These are phyloP conservation scores for Penicillium rolfsii DNA, from an alignment of 2,329 filamentous ascomycete species.

Conservation along the genomic window DNA sequence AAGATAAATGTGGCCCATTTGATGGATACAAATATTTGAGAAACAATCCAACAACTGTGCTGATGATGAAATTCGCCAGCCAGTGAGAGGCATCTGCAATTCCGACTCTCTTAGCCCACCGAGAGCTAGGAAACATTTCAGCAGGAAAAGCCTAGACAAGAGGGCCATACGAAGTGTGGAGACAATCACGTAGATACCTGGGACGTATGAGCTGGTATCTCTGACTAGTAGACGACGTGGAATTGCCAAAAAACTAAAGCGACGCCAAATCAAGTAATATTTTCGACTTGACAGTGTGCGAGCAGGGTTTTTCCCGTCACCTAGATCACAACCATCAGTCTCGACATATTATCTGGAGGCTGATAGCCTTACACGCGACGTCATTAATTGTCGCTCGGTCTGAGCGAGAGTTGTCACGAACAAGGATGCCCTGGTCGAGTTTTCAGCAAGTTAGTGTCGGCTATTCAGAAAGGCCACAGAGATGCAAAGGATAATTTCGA, in stretches of 20 bases:
- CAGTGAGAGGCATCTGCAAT: not conserved
- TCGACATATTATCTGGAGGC: not conserved
- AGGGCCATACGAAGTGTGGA: too few relatives aligned
- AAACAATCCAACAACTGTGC: slow-evolving; percentile 1
- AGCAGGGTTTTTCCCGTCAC: slow-evolving; percentile 13
- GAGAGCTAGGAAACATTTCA: too few relatives aligned
- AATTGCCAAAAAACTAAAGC: too few relatives aligned
- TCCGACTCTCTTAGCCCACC: too few relatives aligned
- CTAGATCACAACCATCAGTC: not conserved
- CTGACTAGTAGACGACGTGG: too few relatives aligned
- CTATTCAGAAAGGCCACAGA: not conserved
- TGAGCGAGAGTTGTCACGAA: not conserved
- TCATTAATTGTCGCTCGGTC: slow-evolving; percentile 4
- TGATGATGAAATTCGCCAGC: slow-evolving; percentile 10
- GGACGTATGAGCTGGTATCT: too few relatives aligned
- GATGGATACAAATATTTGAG: slow-evolving; percentile 46
- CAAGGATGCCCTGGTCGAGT: not conserved
- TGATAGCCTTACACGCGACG: slow-evolving; percentile 6
- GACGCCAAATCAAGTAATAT: not conserved
- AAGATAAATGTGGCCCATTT: slow-evolving; percentile 56
- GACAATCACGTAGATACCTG: too few relatives aligned
- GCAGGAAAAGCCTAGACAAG: too few relatives aligned
- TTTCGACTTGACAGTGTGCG: slow-evolving; percentile 12
- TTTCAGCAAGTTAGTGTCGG: too few relatives aligned
- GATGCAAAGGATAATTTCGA: not conserved